Evolutionary conservation across 139 green algal species (phyloP).

Genomic region (Micromonas commoda): DNA sequence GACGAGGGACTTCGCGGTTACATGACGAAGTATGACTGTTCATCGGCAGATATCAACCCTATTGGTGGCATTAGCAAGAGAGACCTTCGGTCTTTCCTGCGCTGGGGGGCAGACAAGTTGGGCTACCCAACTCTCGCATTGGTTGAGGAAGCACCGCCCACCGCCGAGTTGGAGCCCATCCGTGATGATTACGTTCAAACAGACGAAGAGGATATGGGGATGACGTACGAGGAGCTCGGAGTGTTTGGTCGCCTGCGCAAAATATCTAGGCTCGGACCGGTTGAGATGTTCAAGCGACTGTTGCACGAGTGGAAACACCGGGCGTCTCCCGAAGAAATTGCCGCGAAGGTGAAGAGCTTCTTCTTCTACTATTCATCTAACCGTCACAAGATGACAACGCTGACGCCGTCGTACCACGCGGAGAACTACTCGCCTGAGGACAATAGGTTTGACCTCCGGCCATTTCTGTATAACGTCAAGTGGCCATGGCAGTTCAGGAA

Average conservation of each 20-base stretch:
- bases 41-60: conserved; percentile 89
- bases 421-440: conserved; percentile 93
- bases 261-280: conserved; percentile 73
- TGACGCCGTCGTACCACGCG: conserved; percentile 94
- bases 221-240: conserved; percentile 87
- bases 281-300: conserved; percentile 75
- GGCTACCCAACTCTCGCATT: conserved; percentile 66
- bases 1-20: conserved; percentile 79
- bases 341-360: conserved; percentile 81
- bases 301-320: conserved; percentile 7
- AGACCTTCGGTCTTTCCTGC: conserved; percentile 72
- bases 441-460: conserved; percentile 88
- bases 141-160: conserved; percentile 78
- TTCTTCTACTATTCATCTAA: conserved; percentile 95
- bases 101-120: conserved; percentile 69
- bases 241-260: conserved; percentile 86
- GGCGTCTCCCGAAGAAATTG: conserved; percentile 29
- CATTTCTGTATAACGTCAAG: conserved; percentile 86
- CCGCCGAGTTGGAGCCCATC: conserved; percentile 89
- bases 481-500: conserved; percentile 38
- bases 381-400: conserved; percentile 91
- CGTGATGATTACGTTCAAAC: conserved; percentile 39
- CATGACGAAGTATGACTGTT: conserved; percentile 88
- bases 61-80: conserved; percentile 66
- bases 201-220: conserved; percentile 92